phyloP scores from a whole-genome alignment of 306 rosid genomes.

The Cucurbita pepo region DNA sequence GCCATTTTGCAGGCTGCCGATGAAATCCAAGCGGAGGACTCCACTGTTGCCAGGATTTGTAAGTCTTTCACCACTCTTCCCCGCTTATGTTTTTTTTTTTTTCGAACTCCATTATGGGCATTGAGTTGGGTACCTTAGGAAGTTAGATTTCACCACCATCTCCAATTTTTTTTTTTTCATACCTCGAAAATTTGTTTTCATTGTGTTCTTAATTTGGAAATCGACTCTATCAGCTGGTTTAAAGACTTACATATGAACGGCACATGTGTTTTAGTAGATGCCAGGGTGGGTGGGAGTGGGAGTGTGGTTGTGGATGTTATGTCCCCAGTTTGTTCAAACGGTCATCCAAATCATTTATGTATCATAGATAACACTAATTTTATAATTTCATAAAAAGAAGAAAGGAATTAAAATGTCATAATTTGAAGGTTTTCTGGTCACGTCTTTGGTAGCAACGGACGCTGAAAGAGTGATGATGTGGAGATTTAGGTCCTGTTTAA shows the following conservation, averaged over 20 bases:
- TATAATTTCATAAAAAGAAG: too few species aligned
- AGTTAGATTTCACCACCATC: neutral
- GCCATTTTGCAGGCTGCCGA: constrained; percentile 82
- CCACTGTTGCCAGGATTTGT: constrained; percentile 71
- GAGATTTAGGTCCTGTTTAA: neutral
- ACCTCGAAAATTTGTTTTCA: neutral
- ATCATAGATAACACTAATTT: neutral
- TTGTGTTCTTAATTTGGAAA: neutral
- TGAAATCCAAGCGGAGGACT: constrained; percentile 65
- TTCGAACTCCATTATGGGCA: neutral
- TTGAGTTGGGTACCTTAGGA: neutral
- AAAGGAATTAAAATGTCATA: too few species aligned
- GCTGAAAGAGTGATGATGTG: neutral
- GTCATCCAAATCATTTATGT: neutral
- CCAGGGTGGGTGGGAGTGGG: neutral
- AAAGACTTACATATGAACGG: neutral
- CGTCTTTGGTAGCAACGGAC: neutral
- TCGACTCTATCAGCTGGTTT: neutral
- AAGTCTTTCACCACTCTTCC: constrained; percentile 7
- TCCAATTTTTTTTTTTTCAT: neutral
- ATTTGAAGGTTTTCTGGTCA: too few species aligned
- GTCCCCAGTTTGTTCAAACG: neutral
- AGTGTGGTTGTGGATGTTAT: neutral
- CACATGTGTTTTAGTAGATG: neutral
- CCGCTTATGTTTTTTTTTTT: neutral